Conservation (phyloP, 257 asterid genomes). For the Fraxinus anomala region DNA sequence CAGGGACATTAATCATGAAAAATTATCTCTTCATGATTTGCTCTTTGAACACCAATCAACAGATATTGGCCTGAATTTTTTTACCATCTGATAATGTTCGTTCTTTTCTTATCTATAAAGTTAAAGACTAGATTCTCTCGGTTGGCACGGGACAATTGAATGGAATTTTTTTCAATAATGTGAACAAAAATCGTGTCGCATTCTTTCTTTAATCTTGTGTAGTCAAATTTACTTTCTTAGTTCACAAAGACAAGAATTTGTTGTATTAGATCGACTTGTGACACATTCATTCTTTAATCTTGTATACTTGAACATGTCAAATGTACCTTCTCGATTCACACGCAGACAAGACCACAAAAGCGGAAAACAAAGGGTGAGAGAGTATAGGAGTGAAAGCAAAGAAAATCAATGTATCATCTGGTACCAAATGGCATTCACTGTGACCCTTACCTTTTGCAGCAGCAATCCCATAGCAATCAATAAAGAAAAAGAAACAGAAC, state of each 20-base stretch:
- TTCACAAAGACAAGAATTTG: no score
- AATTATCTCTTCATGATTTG: neutral
- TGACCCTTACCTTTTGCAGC: slow-evolving; percentile 4
- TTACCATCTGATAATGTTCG: neutral
- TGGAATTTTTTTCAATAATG: no score
- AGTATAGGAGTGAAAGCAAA: neutral
- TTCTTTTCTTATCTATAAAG: neutral
- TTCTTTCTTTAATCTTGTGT: no score
- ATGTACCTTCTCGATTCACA: neutral
- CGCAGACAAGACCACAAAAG: neutral
- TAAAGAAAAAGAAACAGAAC: neutral
- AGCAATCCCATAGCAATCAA: slow-evolving; percentile 20
- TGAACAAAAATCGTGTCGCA: no score
- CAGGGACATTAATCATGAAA: neutral
- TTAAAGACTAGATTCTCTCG: neutral
- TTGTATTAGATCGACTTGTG: neutral
- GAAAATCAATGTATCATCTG: neutral
- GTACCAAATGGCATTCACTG: neutral
- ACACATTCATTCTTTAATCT: neutral
- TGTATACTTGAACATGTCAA: neutral
- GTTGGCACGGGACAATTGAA: neutral
- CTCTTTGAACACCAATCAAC: neutral
- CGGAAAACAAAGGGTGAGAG: neutral
- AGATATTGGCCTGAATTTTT: neutral
- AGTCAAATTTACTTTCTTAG: no score